These are phyloP conservation scores for Cordyceps javanica DNA, from an alignment of 2,329 filamentous ascomycete species.

Conservation along the genomic window DNA sequence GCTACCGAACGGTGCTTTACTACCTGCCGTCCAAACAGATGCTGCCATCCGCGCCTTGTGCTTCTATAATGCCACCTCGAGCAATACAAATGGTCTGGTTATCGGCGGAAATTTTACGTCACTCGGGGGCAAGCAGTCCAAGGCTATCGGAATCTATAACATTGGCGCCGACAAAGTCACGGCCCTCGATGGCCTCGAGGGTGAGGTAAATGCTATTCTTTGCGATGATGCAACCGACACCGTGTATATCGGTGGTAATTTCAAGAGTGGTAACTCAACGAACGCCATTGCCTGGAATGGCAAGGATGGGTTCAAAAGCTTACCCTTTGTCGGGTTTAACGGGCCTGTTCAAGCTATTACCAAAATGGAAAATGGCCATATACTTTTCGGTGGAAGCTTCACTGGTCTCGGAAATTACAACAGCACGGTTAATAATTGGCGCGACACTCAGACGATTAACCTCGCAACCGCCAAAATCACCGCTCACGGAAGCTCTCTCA, in stretches of 20 bases:
- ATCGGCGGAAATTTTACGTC: slow-evolving; percentile 96
- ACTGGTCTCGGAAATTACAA: slow-evolving; percentile 74
- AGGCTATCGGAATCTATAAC: slow-evolving; percentile 76
- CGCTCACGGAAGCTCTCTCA: slow-evolving; percentile 55
- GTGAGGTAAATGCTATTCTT: slow-evolving; percentile 72
- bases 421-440: slow-evolving; percentile 53
- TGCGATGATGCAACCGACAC: slow-evolving; percentile 72
- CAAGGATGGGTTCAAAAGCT: slow-evolving; percentile 63
- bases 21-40: slow-evolving; percentile 68
- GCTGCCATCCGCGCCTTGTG: slow-evolving; percentile 88
- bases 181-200: slow-evolving; percentile 72
- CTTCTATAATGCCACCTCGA: slow-evolving; percentile 61
- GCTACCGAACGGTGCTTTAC: slow-evolving; percentile 80
- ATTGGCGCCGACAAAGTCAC: slow-evolving; percentile 63
- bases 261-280: slow-evolving; percentile 71
- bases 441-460: slow-evolving; percentile 76
- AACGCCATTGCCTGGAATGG: slow-evolving; percentile 82
- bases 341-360: slow-evolving; percentile 82
- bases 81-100: slow-evolving; percentile 65
- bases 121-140: slow-evolving; percentile 67
- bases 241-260: slow-evolving; percentile 90
- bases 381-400: slow-evolving; percentile 89
- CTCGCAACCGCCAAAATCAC: slow-evolving; percentile 71
- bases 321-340: slow-evolving; percentile 93
- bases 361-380: slow-evolving; percentile 72